phyloP scores from a whole-genome alignment of 1,284 basidiomycete genomes.

The Sphagnurus paluster region DNA sequence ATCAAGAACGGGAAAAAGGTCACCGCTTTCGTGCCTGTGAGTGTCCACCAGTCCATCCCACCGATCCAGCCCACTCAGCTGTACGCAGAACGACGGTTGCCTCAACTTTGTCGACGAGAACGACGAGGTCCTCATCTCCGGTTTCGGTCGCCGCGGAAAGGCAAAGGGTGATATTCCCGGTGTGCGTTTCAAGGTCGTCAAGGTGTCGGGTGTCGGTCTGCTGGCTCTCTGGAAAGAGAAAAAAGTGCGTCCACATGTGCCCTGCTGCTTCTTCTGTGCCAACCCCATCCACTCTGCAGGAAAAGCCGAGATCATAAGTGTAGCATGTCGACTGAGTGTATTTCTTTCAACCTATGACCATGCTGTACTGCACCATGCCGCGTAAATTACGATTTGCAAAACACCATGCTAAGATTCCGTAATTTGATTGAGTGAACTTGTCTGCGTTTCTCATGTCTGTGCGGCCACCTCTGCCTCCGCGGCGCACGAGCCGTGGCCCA shows the following conservation, averaged over 20 bases:
- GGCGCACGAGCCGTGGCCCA: slow-evolving; percentile 19
- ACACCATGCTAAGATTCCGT: background rate
- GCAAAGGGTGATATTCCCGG: slow-evolving; percentile 97
- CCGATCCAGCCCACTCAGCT: background rate
- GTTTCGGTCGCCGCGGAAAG: slow-evolving; percentile 99
- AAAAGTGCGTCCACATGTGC: slow-evolving; percentile 62
- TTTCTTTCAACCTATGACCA: slow-evolving; percentile 40
- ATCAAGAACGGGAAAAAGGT: slow-evolving; percentile 99
- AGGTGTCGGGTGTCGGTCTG: slow-evolving; percentile 98
- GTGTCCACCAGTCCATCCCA: slow-evolving; percentile 24
- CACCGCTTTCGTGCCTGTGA: slow-evolving; percentile 78
- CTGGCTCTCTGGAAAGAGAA: slow-evolving; percentile 98
- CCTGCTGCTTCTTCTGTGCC: background rate
- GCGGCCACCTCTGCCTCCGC: slow-evolving; percentile 25
- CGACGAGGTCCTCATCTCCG: slow-evolving; percentile 99
- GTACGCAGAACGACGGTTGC: slow-evolving; percentile 91
- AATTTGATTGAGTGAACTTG: background rate
- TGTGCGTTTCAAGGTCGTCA: slow-evolving; percentile 99
- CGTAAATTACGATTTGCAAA: slow-evolving; percentile 19
- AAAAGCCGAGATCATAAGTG: slow-evolving; percentile 87
- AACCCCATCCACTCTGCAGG: slow-evolving; percentile 44
- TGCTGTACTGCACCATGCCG: slow-evolving; percentile 31
- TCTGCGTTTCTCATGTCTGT: slow-evolving; percentile 13
- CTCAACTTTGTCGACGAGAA: slow-evolving; percentile 99
- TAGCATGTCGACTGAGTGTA: slow-evolving; percentile 17